These are phyloP conservation scores for Boletellus ananiceps DNA, from an alignment of 768 basidiomycete genomes.

Conservation along the genomic window DNA sequence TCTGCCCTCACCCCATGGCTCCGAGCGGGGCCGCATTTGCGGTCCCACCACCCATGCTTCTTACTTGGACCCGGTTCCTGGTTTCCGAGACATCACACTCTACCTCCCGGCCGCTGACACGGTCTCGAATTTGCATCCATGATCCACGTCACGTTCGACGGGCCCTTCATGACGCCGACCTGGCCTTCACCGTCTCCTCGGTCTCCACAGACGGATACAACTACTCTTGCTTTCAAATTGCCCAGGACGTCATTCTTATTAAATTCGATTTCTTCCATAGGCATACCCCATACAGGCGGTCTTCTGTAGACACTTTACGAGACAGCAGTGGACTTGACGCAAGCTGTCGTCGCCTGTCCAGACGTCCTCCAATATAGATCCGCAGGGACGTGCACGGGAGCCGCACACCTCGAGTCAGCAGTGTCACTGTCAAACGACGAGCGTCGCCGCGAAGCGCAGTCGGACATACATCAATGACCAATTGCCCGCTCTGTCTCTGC, in stretches of 20 bases:
- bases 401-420: conserved; percentile 4
- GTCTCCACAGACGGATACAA: neutral
- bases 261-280: conserved; percentile 5
- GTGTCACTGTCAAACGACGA: conserved; percentile 26
- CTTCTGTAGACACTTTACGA: neutral
- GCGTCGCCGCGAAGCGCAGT: conserved; percentile 56
- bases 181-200: neutral
- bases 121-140: neutral
- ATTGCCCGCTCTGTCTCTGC: conserved; percentile 50
- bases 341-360: conserved; percentile 6
- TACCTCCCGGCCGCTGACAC: neutral
- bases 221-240: neutral
- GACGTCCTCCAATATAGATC: neutral
- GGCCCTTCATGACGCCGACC: neutral
- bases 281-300: neutral
- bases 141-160: conserved; percentile 5
- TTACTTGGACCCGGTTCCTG: conserved; percentile 5
- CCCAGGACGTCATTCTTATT: conserved; percentile 1
- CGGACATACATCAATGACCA: conserved; percentile 76
- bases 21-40: conserved; percentile 12
- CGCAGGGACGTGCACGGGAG: neutral
- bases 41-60: conserved; percentile 12
- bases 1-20: neutral
- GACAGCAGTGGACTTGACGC: conserved; percentile 5
- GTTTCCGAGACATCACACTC: conserved; percentile 3